Evolutionary conservation across 2,329 filamentous ascomycete genomes (phyloP).

Genomic region (Aureobasidium sp.): DNA sequence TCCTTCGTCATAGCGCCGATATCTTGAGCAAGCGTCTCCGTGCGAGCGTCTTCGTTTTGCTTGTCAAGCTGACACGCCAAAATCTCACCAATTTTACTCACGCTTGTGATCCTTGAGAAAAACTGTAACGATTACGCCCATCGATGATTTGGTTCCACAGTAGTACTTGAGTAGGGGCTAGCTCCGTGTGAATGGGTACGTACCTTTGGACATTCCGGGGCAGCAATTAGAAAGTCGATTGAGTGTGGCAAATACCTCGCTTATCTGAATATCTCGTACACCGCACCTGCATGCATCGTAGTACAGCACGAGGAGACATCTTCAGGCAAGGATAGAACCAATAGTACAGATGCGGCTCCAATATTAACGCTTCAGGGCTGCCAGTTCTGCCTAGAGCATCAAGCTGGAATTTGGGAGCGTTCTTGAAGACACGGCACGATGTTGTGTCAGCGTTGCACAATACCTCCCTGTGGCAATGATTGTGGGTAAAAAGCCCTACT

Average conservation of each 20-base stretch:
- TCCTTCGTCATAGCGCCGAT: not conserved
- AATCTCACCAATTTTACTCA: not conserved
- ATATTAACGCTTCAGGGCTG: not conserved
- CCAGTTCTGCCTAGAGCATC: not conserved
- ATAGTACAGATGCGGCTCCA: not conserved
- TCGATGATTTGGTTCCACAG: not conserved
- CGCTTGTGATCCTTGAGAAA: not conserved
- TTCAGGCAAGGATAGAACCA: not conserved
- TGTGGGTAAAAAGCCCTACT: not conserved
- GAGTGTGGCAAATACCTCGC: constrained; percentile 11
- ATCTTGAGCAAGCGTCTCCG: not conserved
- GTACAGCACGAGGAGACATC: not conserved
- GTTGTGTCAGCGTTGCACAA: constrained; percentile 4
- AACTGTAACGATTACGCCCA: not conserved
- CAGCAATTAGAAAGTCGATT: constrained; percentile 5
- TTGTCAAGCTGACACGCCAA: not conserved
- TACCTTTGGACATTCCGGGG: constrained; percentile 8
- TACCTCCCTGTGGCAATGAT: not conserved
- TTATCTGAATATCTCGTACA: constrained; percentile 5
- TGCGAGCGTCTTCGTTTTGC: not conserved
- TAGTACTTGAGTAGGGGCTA: not conserved
- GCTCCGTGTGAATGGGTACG: not conserved
- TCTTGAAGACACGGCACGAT: not conserved
- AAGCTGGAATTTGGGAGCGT: not conserved
- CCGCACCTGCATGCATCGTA: not conserved